These are phyloP conservation scores for Triticum monococcum DNA, from an alignment of 176 grass and related monocot species.

Conservation along the genomic window DNA sequence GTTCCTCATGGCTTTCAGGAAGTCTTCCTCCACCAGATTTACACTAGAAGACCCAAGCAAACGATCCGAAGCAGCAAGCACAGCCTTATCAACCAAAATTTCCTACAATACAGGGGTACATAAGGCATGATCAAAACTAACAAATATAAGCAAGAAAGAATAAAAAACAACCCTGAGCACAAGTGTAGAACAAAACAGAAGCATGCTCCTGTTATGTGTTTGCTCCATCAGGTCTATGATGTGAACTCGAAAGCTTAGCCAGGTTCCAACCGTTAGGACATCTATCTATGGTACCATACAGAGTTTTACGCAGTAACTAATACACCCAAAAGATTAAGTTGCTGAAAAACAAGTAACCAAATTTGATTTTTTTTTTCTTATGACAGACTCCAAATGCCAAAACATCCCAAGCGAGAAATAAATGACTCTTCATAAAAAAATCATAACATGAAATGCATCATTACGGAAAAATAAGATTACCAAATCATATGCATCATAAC, in stretches of 20 bases:
- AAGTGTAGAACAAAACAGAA: background rate
- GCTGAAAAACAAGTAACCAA: background rate
- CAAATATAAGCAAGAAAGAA: background rate
- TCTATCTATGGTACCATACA: background rate
- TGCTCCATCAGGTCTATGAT: background rate
- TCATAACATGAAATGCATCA: background rate
- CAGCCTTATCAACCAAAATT: conserved; percentile 82
- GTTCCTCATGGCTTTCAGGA: conserved; percentile 72
- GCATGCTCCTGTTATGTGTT: background rate
- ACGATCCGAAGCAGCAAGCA: conserved; percentile 58
- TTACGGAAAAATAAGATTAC: conserved; percentile 33
- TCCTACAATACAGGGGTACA: conserved; percentile 50
- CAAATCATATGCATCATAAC: conserved; percentile 97
- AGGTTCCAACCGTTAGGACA: background rate
- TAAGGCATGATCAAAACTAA: background rate
- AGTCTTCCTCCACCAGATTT: conserved; percentile 53
- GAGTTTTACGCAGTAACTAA: background rate
- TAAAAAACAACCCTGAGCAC: background rate
- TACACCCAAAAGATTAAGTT: background rate
- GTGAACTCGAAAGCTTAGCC: background rate
- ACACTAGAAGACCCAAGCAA: conserved; percentile 40
- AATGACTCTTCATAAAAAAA: background rate
- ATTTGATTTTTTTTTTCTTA: background rate
- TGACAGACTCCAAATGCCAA: background rate
- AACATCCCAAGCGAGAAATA: background rate